phyloP scores from a whole-genome alignment of 192 early-diverging fungal species.

The Linnemannia elongata region DNA sequence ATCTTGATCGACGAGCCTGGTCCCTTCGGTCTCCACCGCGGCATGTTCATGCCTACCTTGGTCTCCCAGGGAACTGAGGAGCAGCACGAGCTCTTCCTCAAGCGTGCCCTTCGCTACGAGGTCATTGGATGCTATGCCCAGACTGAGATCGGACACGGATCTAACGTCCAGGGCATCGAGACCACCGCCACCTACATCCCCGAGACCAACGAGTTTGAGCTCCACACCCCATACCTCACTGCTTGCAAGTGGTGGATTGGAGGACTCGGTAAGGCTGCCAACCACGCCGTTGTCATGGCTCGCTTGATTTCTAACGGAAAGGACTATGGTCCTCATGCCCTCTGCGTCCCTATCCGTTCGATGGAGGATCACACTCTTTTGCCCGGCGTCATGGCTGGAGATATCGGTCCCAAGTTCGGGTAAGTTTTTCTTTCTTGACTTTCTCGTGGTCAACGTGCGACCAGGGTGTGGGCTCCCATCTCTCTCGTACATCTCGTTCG shows the following conservation, averaged over 20 bases:
- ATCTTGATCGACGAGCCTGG: constrained; percentile 72
- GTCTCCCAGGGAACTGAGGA: constrained; percentile 79
- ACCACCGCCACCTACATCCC: constrained; percentile 88
- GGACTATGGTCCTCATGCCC: constrained; percentile 82
- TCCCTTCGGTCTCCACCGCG: constrained; percentile 80
- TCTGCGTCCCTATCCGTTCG: constrained; percentile 86
- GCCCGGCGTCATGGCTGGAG: constrained; percentile 85
- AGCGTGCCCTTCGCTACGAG: constrained; percentile 77
- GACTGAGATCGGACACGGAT: constrained; percentile 85
- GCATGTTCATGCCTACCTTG: constrained; percentile 90
- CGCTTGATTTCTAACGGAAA: constrained; percentile 81
- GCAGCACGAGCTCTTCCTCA: constrained; percentile 83
- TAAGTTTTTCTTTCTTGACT: constrained; percentile 26
- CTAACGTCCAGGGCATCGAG: constrained; percentile 92
- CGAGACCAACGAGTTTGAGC: constrained; percentile 89
- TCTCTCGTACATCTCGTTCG: no score
- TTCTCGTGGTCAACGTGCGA: neutral
- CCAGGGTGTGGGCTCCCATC: neutral
- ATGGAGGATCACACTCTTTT: constrained; percentile 79
- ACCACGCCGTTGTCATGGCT: constrained; percentile 91
- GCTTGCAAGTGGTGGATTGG: constrained; percentile 93
- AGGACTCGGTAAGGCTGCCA: constrained; percentile 82
- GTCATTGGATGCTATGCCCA: constrained; percentile 92
- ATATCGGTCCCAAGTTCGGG: constrained; percentile 92
- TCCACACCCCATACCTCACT: constrained; percentile 84